Evolutionary conservation across 441 rosid species (phyloP).

Genomic region (Populus tomentosa): DNA sequence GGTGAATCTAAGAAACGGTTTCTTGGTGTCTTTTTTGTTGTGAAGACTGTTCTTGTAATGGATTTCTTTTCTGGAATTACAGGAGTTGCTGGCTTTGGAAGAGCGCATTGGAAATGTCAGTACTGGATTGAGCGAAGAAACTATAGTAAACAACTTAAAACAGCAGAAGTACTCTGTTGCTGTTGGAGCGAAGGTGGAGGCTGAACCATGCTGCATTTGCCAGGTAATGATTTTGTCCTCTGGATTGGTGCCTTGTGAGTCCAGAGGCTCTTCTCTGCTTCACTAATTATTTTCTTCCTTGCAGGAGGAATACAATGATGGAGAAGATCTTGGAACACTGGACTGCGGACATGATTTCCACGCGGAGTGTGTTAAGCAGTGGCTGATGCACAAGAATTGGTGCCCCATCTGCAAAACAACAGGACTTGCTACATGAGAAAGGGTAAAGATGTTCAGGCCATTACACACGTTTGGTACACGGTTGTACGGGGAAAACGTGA

Average conservation of each 20-base stretch:
- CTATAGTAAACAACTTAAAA: constrained; percentile 42
- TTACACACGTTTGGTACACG: background rate
- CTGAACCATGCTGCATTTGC: constrained; percentile 87
- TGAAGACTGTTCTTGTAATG: background rate
- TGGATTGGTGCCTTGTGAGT: background rate
- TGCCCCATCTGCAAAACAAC: constrained; percentile 26
- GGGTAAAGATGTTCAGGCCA: too few species aligned
- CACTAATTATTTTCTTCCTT: background rate
- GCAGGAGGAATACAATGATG: constrained; percentile 78
- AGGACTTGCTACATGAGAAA: constrained; percentile 22
- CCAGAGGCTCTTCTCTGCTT: background rate
- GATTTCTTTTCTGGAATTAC: background rate
- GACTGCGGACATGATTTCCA: constrained; percentile 87
- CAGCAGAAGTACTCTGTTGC: constrained; percentile 23
- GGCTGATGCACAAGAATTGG: constrained; percentile 24
- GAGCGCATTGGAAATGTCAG: constrained; percentile 89
- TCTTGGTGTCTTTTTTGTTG: background rate
- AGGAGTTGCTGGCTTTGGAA: constrained; percentile 88
- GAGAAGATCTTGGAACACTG: constrained; percentile 60
- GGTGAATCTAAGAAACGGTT: constrained; percentile 29
- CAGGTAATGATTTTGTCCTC: constrained; percentile 46
- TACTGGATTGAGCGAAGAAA: constrained; percentile 82
- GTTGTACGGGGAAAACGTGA: background rate
- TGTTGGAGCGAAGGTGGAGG: constrained; percentile 36
- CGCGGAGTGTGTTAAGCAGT: constrained; percentile 31